These are phyloP conservation scores for Jatropha curcas DNA, from an alignment of 345 rosid species.

Conservation along the genomic window DNA sequence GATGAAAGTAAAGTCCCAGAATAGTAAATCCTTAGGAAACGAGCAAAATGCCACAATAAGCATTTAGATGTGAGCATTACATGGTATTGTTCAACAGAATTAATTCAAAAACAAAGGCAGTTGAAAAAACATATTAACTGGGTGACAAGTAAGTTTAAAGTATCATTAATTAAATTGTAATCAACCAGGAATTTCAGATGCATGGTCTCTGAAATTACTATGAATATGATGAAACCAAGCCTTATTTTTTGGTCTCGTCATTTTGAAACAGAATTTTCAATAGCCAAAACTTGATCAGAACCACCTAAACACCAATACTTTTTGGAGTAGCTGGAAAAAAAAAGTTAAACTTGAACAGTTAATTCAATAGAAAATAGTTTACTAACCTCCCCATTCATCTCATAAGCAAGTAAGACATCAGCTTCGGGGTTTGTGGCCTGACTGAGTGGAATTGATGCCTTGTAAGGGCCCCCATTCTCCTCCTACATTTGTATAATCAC, in stretches of 20 bases:
- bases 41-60: background rate
- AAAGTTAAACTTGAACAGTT: background rate
- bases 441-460: conserved; percentile 85
- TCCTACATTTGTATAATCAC: conserved; percentile 47
- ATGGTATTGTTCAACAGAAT: background rate
- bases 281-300: background rate
- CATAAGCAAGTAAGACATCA: conserved; percentile 94
- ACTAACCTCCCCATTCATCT: conserved; percentile 96
- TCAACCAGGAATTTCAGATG: background rate
- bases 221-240: background rate
- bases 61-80: background rate
- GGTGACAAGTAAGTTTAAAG: background rate
- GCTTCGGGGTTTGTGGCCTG: conserved; percentile 90
- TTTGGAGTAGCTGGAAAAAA: background rate
- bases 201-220: background rate
- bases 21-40: background rate
- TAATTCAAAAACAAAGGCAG: background rate
- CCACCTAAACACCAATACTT: background rate
- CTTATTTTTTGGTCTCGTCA: background rate
- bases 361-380: background rate
- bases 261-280: background rate
- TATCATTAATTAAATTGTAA: background rate
- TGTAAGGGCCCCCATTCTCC: conserved; percentile 99
- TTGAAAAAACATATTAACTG: background rate
- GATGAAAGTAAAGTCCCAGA: background rate